Conservation (phyloP, 139 green algal genomes). For the Haematococcus sp. region DNA sequence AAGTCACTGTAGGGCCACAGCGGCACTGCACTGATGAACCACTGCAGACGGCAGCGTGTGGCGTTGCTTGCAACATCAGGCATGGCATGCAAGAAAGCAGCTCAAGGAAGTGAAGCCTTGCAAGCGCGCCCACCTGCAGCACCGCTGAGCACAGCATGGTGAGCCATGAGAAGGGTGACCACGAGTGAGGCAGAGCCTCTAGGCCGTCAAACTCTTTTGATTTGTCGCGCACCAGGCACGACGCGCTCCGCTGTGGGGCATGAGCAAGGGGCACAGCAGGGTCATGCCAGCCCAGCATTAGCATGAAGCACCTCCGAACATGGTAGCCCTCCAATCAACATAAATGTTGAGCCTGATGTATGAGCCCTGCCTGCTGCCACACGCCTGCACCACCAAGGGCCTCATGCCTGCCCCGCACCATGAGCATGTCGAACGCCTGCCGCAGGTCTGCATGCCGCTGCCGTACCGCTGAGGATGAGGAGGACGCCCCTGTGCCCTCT, state of each 20-base stretch:
- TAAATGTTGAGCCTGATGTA: no score
- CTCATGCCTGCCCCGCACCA: background rate
- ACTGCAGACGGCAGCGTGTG: no score
- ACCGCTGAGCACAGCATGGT: conserved; percentile 45
- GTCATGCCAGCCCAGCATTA: no score
- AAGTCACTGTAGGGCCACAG: no score
- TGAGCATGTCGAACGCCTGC: conserved; percentile 45
- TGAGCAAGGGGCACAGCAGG: background rate
- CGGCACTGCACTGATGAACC: no score
- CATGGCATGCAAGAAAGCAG: no score
- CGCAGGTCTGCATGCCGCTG: conserved; percentile 33
- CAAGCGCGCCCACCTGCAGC: conserved; percentile 8
- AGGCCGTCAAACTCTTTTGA: background rate
- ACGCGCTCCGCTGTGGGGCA: conserved; percentile 26
- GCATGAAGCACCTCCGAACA: no score
- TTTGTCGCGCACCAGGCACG: conserved; percentile 38
- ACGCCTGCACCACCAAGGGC: no score
- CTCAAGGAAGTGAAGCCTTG: no score
- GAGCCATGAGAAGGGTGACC: conserved; percentile 51
- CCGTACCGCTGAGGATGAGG: conserved; percentile 15
- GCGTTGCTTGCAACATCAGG: no score
- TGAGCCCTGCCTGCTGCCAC: no score
- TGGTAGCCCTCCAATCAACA: no score
- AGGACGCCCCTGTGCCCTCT: background rate
- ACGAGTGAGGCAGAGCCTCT: conserved; percentile 35